Conservation (phyloP, 352 stramenopile genomes). For the Globisporangium orthogonon region DNA sequence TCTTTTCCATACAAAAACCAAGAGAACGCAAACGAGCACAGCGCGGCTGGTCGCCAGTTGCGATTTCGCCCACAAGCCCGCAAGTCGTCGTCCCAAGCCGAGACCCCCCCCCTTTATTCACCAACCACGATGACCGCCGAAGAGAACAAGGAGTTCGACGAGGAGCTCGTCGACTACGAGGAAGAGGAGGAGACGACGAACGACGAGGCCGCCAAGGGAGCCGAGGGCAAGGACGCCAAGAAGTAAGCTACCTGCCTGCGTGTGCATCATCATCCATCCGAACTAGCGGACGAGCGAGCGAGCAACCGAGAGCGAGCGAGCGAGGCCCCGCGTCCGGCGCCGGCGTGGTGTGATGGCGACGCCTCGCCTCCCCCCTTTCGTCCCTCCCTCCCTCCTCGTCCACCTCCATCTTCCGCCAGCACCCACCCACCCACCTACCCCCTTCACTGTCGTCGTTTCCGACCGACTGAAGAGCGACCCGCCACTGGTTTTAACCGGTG, state of each 20-base stretch:
- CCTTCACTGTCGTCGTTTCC: slow-evolving; percentile 4
- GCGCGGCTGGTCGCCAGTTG: slow-evolving; percentile 13
- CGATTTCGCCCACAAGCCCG: slow-evolving; percentile 13
- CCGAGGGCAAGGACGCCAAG: slow-evolving; percentile 85
- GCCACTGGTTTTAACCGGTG: not conserved
- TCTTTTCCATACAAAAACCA: not conserved
- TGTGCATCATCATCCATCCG: not conserved
- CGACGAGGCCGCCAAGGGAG: slow-evolving; percentile 59
- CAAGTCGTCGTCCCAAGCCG: too few relatives aligned
- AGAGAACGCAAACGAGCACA: not conserved
- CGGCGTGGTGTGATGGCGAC: slow-evolving; percentile 6
- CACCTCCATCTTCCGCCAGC: not conserved
- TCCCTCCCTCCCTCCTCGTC: not conserved
- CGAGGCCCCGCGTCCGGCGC: not conserved
- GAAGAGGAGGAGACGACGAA: slow-evolving; percentile 81
- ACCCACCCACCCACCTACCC: not conserved
- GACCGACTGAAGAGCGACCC: not conserved
- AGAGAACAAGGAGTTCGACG: slow-evolving; percentile 88
- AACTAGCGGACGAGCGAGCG: slow-evolving; percentile 1
- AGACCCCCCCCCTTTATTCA: slow-evolving; percentile 8
- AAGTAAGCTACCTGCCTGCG: slow-evolving; percentile 62
- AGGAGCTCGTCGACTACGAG: slow-evolving; percentile 88
- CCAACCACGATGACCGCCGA: slow-evolving; percentile 56
- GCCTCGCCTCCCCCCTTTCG: not conserved
- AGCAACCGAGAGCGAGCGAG: not conserved